These are phyloP conservation scores for Cinnamomum micranthum DNA, from an alignment of 164 flowering plant species.

Conservation along the genomic window DNA sequence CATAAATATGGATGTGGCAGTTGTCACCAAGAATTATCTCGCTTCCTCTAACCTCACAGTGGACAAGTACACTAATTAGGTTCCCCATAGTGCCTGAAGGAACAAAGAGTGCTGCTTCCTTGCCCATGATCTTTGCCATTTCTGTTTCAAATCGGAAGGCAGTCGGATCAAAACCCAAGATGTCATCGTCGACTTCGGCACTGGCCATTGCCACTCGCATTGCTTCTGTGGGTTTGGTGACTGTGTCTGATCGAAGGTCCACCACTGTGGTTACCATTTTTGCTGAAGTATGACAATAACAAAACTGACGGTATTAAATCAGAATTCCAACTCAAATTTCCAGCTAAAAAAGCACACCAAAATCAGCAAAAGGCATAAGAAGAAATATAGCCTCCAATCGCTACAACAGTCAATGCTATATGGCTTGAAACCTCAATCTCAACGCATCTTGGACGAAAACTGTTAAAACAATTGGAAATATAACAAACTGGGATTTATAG, in stretches of 20 bases:
- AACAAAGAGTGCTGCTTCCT: slow-evolving; percentile 85
- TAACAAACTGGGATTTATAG: too few species aligned
- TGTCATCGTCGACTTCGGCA: slow-evolving; percentile 95
- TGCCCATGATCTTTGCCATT: slow-evolving; percentile 70
- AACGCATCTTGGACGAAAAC: too few species aligned
- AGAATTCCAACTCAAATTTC: background rate
- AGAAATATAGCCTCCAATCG: background rate
- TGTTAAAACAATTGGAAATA: too few species aligned
- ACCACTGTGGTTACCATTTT: slow-evolving; percentile 69
- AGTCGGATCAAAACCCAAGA: slow-evolving; percentile 70
- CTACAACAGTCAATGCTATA: too few species aligned
- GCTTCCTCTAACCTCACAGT: slow-evolving; percentile 83
- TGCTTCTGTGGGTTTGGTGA: slow-evolving; percentile 81
- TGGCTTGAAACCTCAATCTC: too few species aligned
- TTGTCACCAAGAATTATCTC: slow-evolving; percentile 87
- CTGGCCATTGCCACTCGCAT: slow-evolving; percentile 86
- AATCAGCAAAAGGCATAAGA: background rate
- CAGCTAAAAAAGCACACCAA: background rate
- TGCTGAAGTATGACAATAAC: background rate
- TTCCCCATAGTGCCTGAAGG: slow-evolving; percentile 98
- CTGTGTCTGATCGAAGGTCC: slow-evolving; percentile 94
- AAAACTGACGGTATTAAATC: background rate
- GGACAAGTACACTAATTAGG: slow-evolving; percentile 81
- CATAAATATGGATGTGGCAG: slow-evolving; percentile 77
- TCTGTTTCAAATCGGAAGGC: slow-evolving; percentile 70